Conservation (phyloP, 2,329 filamentous ascomycete species). For the Alternaria brassicicola region DNA sequence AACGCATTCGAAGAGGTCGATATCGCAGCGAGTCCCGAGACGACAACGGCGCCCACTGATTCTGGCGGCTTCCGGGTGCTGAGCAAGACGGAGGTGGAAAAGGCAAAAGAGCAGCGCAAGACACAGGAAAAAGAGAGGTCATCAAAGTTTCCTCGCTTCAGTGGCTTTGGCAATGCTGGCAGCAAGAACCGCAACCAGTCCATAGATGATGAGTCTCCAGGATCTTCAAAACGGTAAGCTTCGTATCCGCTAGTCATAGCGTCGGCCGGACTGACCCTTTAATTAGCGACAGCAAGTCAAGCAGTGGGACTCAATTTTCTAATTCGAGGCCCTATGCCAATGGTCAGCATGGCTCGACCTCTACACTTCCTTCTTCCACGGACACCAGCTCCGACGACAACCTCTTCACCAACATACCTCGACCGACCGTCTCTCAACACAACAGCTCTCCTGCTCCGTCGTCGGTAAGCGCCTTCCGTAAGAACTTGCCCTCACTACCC, state of each 20-base stretch:
- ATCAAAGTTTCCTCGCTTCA: constrained; percentile 45
- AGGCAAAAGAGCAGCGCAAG: constrained; percentile 35
- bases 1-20: constrained; percentile 42
- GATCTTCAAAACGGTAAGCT: constrained; percentile 46
- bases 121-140: constrained; percentile 40
- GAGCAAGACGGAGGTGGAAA: constrained; percentile 41
- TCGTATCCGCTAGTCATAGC: constrained; percentile 26
- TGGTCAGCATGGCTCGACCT: constrained; percentile 46
- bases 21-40: constrained; percentile 29
- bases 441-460: constrained; percentile 37
- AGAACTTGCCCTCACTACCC: constrained; percentile 38
- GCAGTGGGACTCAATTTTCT: constrained; percentile 47
- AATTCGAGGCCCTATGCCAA: constrained; percentile 45
- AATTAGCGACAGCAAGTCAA: constrained; percentile 50
- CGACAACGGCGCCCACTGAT: constrained; percentile 25
- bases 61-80: constrained; percentile 45
- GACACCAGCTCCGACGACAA: constrained; percentile 48
- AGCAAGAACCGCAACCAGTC: constrained; percentile 45
- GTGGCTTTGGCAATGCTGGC: constrained; percentile 35
- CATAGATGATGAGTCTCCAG: constrained; percentile 45
- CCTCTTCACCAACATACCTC: constrained; percentile 43
- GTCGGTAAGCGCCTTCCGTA: constrained; percentile 29
- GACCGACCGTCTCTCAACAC: constrained; percentile 39
- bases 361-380: constrained; percentile 50
- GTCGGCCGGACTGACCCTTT: constrained; percentile 35